Base-by-base conservation (phyloP, 495 filamentous ascomycete species). In the Aspergillus wentii region DNA sequence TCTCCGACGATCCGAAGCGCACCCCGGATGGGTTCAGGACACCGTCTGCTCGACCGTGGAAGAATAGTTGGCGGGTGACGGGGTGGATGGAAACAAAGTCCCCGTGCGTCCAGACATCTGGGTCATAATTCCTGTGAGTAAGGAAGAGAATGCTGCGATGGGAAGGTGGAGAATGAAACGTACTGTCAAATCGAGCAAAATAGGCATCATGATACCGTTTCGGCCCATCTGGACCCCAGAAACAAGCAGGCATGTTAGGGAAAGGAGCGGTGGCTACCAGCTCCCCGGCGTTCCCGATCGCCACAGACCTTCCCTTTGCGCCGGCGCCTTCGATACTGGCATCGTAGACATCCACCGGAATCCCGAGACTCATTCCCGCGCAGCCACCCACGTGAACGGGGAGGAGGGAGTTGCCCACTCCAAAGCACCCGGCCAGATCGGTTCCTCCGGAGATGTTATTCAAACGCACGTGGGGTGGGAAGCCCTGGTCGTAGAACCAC, bases 401-500 rank as follows among this genome's bases (percentile, higher is more conserved):
- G 8, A 61, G 63, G n/a, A 89, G 63, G 0, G 80, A 80, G 45
- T 87, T 88, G 44, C 78, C 74, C 23, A 68, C 57, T 20, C 72
- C 82, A 46, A 91, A 85, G 43, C 77, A 83, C 5, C 78, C 84
- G 17, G 83, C 80, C 28, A 89, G 68, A 68, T 91, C 85, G 16
- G 85, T 89, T 38, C 85, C 84, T 11, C 86, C 86, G 1, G 82
- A 81, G 33, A 89, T 82, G 49, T 91, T 91, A 35, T 56, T 70
- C 3, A 89, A 68, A 5, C 83, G 83, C 3, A 76, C 68, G 44
- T 63, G 56, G 2, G 69, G 19, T 0, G 84, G 83, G 58, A 91
- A 91, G 9, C 71, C 86, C n/a, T 57, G 53, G 56, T 88, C 84
- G 59, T 88, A 89, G 68, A 89, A 88, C 84, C 84, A 91, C 39